These are phyloP conservation scores for Penicillium vulpinum DNA, from an alignment of 2,329 filamentous ascomycete species.

Conservation along the genomic window DNA sequence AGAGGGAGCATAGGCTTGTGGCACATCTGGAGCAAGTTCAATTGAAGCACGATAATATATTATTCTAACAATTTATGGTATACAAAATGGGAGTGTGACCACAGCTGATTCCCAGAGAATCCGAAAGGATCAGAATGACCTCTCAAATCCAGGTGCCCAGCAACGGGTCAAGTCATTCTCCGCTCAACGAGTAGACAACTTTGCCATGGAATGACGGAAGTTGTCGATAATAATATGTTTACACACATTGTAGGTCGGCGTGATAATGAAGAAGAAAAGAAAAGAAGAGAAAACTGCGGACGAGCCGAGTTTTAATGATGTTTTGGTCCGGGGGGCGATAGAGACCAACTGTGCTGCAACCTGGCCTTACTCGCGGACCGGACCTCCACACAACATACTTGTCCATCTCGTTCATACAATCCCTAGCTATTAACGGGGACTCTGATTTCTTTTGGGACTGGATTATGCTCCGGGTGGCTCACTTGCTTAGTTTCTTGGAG, in stretches of 20 bases:
- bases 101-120: constrained; percentile 72
- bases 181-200: constrained; percentile 70
- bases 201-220: constrained; percentile 52
- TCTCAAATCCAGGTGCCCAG: constrained; percentile 71
- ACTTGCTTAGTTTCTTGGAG: constrained; percentile 24
- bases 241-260: constrained; percentile 52
- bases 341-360: constrained; percentile 45
- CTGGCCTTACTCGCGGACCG: constrained; percentile 44
- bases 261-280: constrained; percentile 43
- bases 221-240: constrained; percentile 61
- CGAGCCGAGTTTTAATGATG: constrained; percentile 30
- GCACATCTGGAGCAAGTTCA: neutral
- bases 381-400: constrained; percentile 40
- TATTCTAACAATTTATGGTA: neutral
- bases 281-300: constrained; percentile 33
- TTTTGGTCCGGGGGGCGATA: constrained; percentile 35
- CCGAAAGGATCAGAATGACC: constrained; percentile 62
- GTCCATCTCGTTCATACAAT: constrained; percentile 31
- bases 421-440: constrained; percentile 31
- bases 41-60: constrained; percentile 1
- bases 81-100: constrained; percentile 52
- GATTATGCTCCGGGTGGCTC: constrained; percentile 34
- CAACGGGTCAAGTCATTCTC: constrained; percentile 64
- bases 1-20: constrained; percentile 1
- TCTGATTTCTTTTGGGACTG: constrained; percentile 24